Conservation (phyloP, 148 eudicot genomes). For the Rhododendron simsii region DNA sequence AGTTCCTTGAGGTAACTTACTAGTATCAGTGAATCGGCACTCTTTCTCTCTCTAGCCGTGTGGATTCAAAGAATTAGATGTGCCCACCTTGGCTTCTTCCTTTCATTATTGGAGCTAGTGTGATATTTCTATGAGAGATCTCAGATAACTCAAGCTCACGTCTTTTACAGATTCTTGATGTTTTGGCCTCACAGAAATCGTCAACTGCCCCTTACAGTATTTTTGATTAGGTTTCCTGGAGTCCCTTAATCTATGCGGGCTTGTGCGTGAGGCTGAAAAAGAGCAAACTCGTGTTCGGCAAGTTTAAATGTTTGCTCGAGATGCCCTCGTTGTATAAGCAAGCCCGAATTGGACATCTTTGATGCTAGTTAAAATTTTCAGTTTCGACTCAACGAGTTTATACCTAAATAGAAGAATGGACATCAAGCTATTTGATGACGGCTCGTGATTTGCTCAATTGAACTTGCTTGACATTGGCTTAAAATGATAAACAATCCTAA, state of each 20-base stretch:
- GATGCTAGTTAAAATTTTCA: neutral
- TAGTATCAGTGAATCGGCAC: neutral
- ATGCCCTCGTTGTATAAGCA: too few relatives aligned
- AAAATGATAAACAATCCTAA: neutral
- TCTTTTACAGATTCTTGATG: neutral
- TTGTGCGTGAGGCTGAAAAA: neutral
- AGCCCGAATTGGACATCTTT: too few relatives aligned
- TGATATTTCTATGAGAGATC: too few relatives aligned
- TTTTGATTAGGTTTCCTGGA: neutral
- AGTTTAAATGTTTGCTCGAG: neutral
- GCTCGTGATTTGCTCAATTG: neutral
- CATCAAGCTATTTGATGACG: neutral
- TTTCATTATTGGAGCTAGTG: too few relatives aligned
- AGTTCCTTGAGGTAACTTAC: constrained; percentile 55
- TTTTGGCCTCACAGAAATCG: neutral
- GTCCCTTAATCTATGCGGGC: neutral
- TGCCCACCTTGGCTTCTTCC: neutral
- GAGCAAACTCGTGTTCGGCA: neutral
- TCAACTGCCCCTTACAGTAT: neutral
- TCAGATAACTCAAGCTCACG: too few relatives aligned
- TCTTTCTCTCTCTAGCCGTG: neutral
- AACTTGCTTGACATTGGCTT: neutral
- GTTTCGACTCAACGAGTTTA: neutral
- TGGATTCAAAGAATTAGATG: neutral
- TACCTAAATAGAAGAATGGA: neutral